These are phyloP conservation scores for Magnaporthiopsis incrustans DNA, from an alignment of 2,329 filamentous ascomycete genomes.

Conservation along the genomic window DNA sequence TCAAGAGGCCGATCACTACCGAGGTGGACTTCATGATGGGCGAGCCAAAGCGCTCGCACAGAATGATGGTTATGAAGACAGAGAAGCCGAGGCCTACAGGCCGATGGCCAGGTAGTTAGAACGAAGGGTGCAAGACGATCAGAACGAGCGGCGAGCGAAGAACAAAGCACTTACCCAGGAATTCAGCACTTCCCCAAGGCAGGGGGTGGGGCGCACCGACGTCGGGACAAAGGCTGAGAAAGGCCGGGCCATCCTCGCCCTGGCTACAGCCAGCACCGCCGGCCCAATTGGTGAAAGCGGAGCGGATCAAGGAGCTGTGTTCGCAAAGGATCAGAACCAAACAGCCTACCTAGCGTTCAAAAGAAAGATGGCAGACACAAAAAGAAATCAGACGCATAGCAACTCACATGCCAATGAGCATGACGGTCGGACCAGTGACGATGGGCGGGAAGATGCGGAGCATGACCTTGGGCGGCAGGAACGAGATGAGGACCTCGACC, in stretches of 20 bases:
- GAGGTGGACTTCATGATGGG: constrained; percentile 79
- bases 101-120: background rate
- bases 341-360: too few relatives aligned
- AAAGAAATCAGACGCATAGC: background rate
- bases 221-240: constrained; percentile 52
- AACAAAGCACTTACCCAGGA: constrained; percentile 45
- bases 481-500: constrained; percentile 66
- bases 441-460: constrained; percentile 72
- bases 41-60: constrained; percentile 73
- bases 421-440: constrained; percentile 34
- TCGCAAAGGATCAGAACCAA: background rate
- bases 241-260: constrained; percentile 44
- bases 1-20: constrained; percentile 65
- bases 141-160: background rate
- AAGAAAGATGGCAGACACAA: background rate
- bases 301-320: constrained; percentile 50
- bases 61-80: constrained; percentile 70
- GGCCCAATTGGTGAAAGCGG: constrained; percentile 70
- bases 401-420: constrained; percentile 57
- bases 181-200: constrained; percentile 72
- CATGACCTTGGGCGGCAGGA: constrained; percentile 60
- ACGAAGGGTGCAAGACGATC: background rate
- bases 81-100: constrained; percentile 57
- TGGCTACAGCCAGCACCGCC: constrained; percentile 60
- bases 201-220: constrained; percentile 62